Percentiles rank a stretch among this genome's conserved stretches.
Conservation (phyloP, 257 asterid species). For the Perilla frutescens region DNA sequence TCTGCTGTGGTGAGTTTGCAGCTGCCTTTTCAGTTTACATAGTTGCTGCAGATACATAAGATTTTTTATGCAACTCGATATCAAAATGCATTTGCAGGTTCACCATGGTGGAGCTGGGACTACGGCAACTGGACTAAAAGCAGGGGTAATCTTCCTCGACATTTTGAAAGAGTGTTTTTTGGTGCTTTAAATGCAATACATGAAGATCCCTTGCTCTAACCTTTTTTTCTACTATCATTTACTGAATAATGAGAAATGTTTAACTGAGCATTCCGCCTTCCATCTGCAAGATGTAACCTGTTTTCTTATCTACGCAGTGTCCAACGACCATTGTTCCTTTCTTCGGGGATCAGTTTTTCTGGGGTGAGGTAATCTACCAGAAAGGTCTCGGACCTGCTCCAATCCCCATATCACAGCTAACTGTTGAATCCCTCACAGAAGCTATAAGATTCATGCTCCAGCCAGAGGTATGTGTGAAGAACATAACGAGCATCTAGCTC, state of each 20-base stretch:
- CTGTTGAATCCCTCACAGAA: conserved; percentile 74
- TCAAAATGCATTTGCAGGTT: conserved; percentile 55
- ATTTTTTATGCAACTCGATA: conserved; percentile 8
- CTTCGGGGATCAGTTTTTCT: conserved; percentile 96
- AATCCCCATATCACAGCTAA: conserved; percentile 83
- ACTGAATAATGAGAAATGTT: neutral
- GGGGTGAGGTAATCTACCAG: conserved; percentile 88
- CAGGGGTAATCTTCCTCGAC: conserved; percentile 68
- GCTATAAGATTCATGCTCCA: conserved; percentile 94
- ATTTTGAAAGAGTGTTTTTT: neutral
- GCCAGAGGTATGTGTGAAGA: conserved; percentile 63
- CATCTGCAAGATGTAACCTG: neutral
- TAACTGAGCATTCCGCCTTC: neutral
- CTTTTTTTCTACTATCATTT: neutral
- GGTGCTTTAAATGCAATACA: conserved; percentile 7
- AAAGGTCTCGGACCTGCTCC: conserved; percentile 89
- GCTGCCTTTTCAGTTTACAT: conserved; percentile 16
- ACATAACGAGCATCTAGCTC: neutral
- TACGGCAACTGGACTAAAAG: conserved; percentile 91
- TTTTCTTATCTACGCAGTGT: conserved; percentile 61
- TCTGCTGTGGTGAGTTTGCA: conserved; percentile 88
- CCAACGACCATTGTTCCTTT: conserved; percentile 97
- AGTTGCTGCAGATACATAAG: neutral
- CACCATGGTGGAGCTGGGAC: conserved; percentile 99
- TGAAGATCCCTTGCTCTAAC: no score